A percentile compares a stretch with the other conserved stretches of the same genome.
Evolutionary conservation across 345 rosid genomes (phyloP).

Genomic region (Firmiana major): DNA sequence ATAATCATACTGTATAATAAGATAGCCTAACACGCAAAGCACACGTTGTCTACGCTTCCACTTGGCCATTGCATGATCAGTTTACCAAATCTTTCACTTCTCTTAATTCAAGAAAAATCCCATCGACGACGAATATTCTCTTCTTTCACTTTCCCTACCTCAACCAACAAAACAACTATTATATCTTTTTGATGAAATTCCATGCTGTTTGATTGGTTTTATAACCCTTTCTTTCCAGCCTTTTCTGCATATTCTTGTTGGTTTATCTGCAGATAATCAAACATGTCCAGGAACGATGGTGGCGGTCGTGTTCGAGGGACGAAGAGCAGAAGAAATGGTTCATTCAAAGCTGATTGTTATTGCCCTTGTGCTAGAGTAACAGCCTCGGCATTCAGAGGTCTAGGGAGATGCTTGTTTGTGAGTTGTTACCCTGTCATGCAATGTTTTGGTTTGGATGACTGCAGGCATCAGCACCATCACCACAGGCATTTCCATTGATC

Average conservation of each 20-base stretch:
- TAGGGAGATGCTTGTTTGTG: conserved; percentile 44
- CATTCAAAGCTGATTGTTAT: neutral
- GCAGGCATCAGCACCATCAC: conserved; percentile 41
- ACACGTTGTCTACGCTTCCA: neutral
- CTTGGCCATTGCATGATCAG: too few relatives aligned
- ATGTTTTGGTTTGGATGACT: conserved; percentile 45
- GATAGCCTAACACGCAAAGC: conserved; percentile 4
- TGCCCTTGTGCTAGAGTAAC: conserved; percentile 21
- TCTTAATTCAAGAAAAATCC: neutral
- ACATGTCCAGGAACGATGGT: neutral
- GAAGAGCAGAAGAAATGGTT: neutral
- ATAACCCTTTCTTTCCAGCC: neutral
- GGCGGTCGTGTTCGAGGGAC: neutral
- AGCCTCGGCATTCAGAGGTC: conserved; percentile 22
- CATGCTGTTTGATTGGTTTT: neutral
- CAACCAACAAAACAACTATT: neutral
- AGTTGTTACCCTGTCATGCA: conserved; percentile 39
- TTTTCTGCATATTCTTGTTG: neutral
- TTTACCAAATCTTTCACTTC: neutral
- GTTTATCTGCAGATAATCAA: neutral
- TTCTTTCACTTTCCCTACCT: neutral
- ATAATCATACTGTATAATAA: neutral
- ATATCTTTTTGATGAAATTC: neutral
- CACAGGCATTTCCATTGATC: conserved; percentile 39
- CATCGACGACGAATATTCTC: neutral